phyloP scores from a whole-genome alignment of 208 protist genomes.

The Crithidia fasciculata region DNA sequence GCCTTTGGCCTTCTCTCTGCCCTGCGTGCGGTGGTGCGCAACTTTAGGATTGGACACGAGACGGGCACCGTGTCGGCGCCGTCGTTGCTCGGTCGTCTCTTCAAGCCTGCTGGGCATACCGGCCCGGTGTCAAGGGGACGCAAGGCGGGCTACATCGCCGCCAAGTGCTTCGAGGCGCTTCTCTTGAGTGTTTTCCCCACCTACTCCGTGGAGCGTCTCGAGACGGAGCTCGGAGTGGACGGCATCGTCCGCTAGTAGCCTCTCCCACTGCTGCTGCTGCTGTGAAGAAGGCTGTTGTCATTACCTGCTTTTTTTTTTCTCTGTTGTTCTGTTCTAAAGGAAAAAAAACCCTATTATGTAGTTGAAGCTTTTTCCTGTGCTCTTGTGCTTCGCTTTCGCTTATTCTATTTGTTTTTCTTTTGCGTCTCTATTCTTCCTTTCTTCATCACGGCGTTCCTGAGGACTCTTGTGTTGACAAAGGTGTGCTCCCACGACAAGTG shows the following conservation, averaged over 20 bases:
- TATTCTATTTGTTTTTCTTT: background rate
- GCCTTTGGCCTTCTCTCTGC: constrained; percentile 1
- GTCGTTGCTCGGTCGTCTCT: constrained; percentile 28
- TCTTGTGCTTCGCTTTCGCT: background rate
- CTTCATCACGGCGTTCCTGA: too few species aligned
- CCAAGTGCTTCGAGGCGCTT: constrained; percentile 71
- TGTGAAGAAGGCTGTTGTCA: background rate
- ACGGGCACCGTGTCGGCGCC: constrained; percentile 9
- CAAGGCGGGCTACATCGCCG: constrained; percentile 53
- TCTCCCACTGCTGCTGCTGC: background rate
- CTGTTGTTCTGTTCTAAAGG: too few species aligned
- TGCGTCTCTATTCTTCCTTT: too few species aligned
- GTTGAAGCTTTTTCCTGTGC: too few species aligned
- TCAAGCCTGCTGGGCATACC: constrained; percentile 14
- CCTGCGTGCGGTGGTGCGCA: constrained; percentile 7
- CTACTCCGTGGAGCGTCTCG: constrained; percentile 66
- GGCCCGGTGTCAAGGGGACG: constrained; percentile 25
- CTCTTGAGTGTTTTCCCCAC: constrained; percentile 68
- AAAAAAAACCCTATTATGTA: too few species aligned
- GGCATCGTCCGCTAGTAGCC: constrained; percentile 46
- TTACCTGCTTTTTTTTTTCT: constrained; percentile 1
- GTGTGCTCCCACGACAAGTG: too few species aligned
- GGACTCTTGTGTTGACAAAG: too few species aligned
- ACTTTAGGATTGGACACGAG: constrained; percentile 19
- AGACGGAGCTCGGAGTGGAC: constrained; percentile 67